Evolutionary conservation across 768 basidiomycete genomes (phyloP).

Genomic region (Phaeotremella skinneri): DNA sequence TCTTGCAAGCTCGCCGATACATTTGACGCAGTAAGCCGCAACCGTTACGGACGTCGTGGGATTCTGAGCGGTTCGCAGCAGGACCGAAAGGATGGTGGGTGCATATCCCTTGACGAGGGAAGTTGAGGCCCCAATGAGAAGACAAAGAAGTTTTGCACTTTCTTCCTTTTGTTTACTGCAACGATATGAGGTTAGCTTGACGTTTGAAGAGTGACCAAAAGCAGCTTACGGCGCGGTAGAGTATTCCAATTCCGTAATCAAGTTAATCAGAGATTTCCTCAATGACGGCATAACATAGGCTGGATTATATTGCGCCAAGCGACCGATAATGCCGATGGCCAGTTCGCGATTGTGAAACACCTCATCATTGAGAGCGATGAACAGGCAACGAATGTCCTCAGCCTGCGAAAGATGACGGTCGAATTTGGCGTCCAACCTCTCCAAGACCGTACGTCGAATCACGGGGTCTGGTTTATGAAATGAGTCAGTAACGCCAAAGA

Average conservation of each 20-base stretch:
- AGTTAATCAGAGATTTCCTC: slow-evolving; percentile 89
- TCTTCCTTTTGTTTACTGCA: slow-evolving; percentile 64
- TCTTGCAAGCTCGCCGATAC: slow-evolving; percentile 86
- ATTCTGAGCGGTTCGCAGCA: slow-evolving; percentile 72
- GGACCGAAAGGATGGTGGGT: slow-evolving; percentile 85
- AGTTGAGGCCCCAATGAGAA: slow-evolving; percentile 86
- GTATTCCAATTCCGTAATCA: slow-evolving; percentile 94
- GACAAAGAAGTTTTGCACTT: slow-evolving; percentile 81
- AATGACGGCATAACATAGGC: slow-evolving; percentile 98
- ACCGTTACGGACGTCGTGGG: slow-evolving; percentile 80
- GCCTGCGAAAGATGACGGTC: slow-evolving; percentile 97
- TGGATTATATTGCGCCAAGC: slow-evolving; percentile 90
- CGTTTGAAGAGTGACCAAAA: slow-evolving; percentile 27
- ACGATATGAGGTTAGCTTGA: not conserved
- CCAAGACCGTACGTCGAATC: slow-evolving; percentile 82
- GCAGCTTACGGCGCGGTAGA: slow-evolving; percentile 81
- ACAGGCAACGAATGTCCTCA: slow-evolving; percentile 94
- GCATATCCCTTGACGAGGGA: slow-evolving; percentile 94
- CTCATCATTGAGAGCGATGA: slow-evolving; percentile 96
- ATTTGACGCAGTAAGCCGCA: slow-evolving; percentile 86
- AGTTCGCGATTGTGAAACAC: slow-evolving; percentile 87
- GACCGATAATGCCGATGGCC: slow-evolving; percentile 87
- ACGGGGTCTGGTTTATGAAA: slow-evolving; percentile 59
- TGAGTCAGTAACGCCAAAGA: slow-evolving; percentile 9
- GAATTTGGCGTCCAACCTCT: slow-evolving; percentile 84